Conservation (phyloP, 768 basidiomycete genomes). For the Mycena crocata region DNA sequence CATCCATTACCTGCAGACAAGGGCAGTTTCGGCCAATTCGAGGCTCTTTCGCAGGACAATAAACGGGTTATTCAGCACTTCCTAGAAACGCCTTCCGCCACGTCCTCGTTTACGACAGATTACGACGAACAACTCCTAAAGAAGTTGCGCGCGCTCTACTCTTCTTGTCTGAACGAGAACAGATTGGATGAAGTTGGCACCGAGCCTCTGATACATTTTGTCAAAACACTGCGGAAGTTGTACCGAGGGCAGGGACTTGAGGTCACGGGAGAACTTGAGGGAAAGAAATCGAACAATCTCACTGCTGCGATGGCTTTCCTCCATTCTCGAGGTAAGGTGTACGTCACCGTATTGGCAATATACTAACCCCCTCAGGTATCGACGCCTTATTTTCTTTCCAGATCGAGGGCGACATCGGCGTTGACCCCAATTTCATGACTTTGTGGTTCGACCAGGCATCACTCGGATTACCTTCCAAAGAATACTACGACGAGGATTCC, state of each 20-base stretch:
- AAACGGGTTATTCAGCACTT: conserved; percentile 81
- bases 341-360: neutral
- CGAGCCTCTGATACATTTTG: conserved; percentile 76
- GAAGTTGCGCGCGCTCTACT: conserved; percentile 80
- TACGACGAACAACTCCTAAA: conserved; percentile 67
- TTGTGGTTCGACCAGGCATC: conserved; percentile 87
- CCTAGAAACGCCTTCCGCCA: conserved; percentile 62
- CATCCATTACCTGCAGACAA: conserved; percentile 93
- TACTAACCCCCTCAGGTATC: conserved; percentile 62
- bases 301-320: conserved; percentile 88
- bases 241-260: conserved; percentile 66
- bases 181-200: conserved; percentile 79
- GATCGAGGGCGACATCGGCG: conserved; percentile 90
- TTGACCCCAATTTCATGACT: conserved; percentile 87
- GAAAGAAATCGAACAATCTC: conserved; percentile 61
- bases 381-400: conserved; percentile 81
- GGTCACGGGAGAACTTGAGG: conserved; percentile 36
- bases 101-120: conserved; percentile 44
- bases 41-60: conserved; percentile 79
- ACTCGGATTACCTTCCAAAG: conserved; percentile 91
- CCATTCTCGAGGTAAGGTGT: conserved; percentile 80
- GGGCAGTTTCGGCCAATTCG: conserved; percentile 77
- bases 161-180: conserved; percentile 85
- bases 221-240: conserved; percentile 68
- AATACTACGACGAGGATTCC: conserved; percentile 87